A percentile compares a stretch with the other conserved stretches of the same genome.
phyloP scores from a whole-genome alignment of 2,329 filamentous ascomycete species.

The Cladophialophora psammophila region DNA sequence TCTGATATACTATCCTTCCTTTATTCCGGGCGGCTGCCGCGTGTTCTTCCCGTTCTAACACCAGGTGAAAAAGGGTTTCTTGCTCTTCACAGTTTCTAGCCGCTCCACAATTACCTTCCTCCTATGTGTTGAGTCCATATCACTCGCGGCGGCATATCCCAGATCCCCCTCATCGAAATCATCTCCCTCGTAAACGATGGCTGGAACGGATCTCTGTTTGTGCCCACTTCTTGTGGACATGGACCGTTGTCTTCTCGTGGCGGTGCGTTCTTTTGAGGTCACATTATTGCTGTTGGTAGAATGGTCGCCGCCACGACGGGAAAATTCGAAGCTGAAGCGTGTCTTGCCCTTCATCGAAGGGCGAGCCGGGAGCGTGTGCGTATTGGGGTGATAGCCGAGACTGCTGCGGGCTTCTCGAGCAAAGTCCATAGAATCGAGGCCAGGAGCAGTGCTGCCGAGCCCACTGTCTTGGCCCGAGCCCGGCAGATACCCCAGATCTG shows the following conservation, averaged over 20 bases:
- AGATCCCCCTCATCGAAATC: constrained; percentile 84
- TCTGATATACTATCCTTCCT: neutral
- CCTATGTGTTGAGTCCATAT: constrained; percentile 82
- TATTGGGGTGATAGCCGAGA: constrained; percentile 43
- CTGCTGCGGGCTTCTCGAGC: constrained; percentile 44
- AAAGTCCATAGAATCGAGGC: constrained; percentile 31
- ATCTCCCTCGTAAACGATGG: constrained; percentile 58
- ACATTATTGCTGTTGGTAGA: constrained; percentile 67
- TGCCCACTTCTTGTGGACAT: constrained; percentile 37
- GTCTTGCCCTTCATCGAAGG: constrained; percentile 41
- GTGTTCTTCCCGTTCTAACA: constrained; percentile 10
- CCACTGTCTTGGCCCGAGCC: constrained; percentile 39
- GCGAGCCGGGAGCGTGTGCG: constrained; percentile 49
- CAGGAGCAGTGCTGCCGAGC: constrained; percentile 46
- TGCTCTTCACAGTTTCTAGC: constrained; percentile 92
- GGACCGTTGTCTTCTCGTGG: constrained; percentile 32
- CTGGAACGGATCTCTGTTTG: constrained; percentile 20
- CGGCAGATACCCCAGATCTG: constrained; percentile 46
- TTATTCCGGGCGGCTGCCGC: neutral
- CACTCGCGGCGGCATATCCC: constrained; percentile 91
- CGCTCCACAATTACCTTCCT: constrained; percentile 97
- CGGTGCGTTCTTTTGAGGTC: constrained; percentile 13
- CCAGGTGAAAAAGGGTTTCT: constrained; percentile 81
- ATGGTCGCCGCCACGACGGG: constrained; percentile 62
- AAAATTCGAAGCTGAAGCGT: constrained; percentile 43